Conservation (phyloP, 768 basidiomycete genomes). For the Leccinum disarticulatum region DNA sequence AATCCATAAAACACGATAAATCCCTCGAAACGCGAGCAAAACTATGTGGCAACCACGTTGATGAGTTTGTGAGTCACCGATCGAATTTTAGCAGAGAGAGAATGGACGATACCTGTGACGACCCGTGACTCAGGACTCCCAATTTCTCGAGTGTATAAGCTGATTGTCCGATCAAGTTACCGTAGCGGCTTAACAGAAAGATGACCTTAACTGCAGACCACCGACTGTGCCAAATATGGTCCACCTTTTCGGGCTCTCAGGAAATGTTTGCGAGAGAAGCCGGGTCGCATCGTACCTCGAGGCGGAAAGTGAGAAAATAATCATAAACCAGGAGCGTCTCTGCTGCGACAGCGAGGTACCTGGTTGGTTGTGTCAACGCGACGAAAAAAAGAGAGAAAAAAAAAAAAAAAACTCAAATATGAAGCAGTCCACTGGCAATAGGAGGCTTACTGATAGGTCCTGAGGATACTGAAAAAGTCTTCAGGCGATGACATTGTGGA, state of each 20-base stretch:
- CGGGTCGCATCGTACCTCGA: constrained; percentile 10
- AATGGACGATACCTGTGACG: too few species aligned
- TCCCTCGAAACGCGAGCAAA: constrained; percentile 6
- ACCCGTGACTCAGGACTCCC: constrained; percentile 3
- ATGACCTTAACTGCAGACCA: constrained; percentile 7
- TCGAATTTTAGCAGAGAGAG: not conserved
- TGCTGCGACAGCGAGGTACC: not conserved
- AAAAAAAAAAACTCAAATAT: too few species aligned
- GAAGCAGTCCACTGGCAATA: not conserved
- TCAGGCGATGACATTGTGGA: too few species aligned
- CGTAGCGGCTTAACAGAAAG: constrained; percentile 21
- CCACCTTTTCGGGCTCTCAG: not conserved
- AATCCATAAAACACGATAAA: not conserved
- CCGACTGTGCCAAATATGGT: constrained; percentile 2
- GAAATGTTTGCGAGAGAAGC: not conserved
- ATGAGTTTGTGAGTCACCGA: too few species aligned
- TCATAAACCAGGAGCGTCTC: constrained; percentile 5
- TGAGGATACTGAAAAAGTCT: too few species aligned
- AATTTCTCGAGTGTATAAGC: constrained; percentile 9
- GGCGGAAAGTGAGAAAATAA: constrained; percentile 12
- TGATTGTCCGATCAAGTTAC: constrained; percentile 11
- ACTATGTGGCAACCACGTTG: not conserved
- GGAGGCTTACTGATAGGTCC: not conserved
- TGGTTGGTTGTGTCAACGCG: not conserved
- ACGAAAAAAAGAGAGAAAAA: not conserved